A percentile compares a stretch with the other conserved stretches of the same genome.
Conservation (phyloP, 345 rosid genomes). For the Murraya koenigii region DNA sequence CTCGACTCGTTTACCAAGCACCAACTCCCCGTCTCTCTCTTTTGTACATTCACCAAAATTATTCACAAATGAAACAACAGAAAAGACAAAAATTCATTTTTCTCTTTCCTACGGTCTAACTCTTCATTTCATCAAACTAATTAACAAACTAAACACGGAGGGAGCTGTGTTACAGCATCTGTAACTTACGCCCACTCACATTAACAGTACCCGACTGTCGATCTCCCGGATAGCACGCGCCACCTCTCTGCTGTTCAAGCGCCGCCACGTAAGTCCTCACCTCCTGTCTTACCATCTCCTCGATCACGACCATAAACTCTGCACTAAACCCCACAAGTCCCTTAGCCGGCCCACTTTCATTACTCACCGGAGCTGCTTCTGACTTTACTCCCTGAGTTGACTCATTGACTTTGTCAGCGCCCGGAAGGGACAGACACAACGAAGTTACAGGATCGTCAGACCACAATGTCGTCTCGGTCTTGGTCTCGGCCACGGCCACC, state of each 20-base stretch:
- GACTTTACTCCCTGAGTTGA: slow-evolving; percentile 14
- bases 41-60: too few species aligned
- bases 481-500: slow-evolving; percentile 21
- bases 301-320: slow-evolving; percentile 76
- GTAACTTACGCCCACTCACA: too few species aligned
- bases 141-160: too few species aligned
- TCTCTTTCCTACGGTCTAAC: background rate
- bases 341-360: slow-evolving; percentile 9
- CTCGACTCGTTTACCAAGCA: too few species aligned
- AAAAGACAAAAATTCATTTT: too few species aligned
- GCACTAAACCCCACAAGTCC: slow-evolving; percentile 53
- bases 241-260: slow-evolving; percentile 40
- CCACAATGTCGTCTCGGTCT: slow-evolving; percentile 40
- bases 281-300: slow-evolving; percentile 81
- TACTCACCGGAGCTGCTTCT: slow-evolving; percentile 8
- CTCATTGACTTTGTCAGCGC: slow-evolving; percentile 38
- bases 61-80: too few species aligned
- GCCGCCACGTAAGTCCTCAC: slow-evolving; percentile 78
- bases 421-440: slow-evolving; percentile 61
- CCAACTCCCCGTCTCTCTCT: too few species aligned
- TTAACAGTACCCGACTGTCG: too few species aligned
- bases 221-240: slow-evolving; percentile 24
- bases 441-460: slow-evolving; percentile 56
- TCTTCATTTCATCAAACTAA: too few species aligned
- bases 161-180: too few species aligned